These are phyloP conservation scores for Calonectria honghensis DNA, from an alignment of 2,329 filamentous ascomycete genomes.

Conservation along the genomic window DNA sequence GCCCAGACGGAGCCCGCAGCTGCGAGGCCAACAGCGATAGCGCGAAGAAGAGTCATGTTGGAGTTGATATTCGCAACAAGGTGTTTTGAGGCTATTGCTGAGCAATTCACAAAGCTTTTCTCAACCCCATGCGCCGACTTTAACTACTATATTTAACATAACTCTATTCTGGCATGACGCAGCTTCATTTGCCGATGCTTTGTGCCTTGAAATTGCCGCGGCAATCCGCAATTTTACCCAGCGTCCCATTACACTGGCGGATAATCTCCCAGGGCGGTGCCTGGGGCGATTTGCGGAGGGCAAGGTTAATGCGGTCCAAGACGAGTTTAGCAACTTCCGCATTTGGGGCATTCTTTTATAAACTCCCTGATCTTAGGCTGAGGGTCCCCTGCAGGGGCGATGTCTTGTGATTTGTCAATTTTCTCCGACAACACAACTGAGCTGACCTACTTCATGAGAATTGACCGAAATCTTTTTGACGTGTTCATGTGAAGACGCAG, in stretches of 20 bases:
- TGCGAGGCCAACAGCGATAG: background rate
- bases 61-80: background rate
- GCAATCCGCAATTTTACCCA: conserved; percentile 19
- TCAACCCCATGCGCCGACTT: background rate
- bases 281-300: conserved; percentile 6
- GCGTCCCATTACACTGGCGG: conserved; percentile 23
- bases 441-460: background rate
- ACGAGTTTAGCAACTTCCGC: conserved; percentile 25
- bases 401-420: background rate
- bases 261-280: conserved; percentile 3
- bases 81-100: background rate
- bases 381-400: background rate
- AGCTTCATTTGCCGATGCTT: conserved; percentile 9
- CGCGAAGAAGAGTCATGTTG: conserved; percentile 1
- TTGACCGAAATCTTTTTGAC: background rate
- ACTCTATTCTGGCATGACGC: background rate
- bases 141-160: background rate
- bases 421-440: background rate
- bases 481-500: conserved; percentile 3
- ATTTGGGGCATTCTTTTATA: background rate
- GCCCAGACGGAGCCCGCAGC: background rate
- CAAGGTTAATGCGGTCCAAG: conserved; percentile 14
- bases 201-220: conserved; percentile 23
- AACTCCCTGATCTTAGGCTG: background rate
- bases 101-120: background rate